Percentiles rank a stretch among this genome's conserved stretches.
Conservation (phyloP, 108 stramenopile genomes). For the Hondaea fermentalgiana region DNA sequence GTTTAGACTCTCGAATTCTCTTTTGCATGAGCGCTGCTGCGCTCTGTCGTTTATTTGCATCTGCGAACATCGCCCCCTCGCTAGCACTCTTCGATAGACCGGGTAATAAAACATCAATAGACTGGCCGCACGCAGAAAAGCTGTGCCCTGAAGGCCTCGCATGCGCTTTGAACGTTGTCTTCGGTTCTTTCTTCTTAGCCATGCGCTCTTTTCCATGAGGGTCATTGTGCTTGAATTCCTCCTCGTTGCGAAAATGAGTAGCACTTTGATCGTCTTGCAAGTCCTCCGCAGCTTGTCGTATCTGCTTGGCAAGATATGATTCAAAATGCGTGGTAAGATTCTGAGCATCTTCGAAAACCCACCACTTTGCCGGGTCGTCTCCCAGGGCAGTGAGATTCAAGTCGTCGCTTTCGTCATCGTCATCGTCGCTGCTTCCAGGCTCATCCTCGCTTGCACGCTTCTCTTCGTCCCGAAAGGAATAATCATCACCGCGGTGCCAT, state of each 20-base stretch:
- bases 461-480: neutral
- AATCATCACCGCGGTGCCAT: neutral
- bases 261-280: too few species aligned
- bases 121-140: neutral
- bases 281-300: too few species aligned
- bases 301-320: too few species aligned
- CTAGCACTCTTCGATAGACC: neutral
- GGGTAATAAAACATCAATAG: neutral
- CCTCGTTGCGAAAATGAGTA: neutral
- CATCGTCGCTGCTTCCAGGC: neutral
- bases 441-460: neutral
- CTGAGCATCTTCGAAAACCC: neutral
- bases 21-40: neutral
- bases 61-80: neutral
- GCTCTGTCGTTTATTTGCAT: neutral
- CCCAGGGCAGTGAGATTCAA: neutral
- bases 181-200: neutral
- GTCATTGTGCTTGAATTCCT: neutral
- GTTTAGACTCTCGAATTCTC: neutral
- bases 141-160: neutral
- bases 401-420: neutral
- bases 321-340: neutral
- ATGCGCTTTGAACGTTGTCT: neutral
- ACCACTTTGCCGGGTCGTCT: neutral
- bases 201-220: neutral